Base-by-base conservation (phyloP, 371 early-diverging fungal species). In the Lichtheimia ramosa region DNA sequence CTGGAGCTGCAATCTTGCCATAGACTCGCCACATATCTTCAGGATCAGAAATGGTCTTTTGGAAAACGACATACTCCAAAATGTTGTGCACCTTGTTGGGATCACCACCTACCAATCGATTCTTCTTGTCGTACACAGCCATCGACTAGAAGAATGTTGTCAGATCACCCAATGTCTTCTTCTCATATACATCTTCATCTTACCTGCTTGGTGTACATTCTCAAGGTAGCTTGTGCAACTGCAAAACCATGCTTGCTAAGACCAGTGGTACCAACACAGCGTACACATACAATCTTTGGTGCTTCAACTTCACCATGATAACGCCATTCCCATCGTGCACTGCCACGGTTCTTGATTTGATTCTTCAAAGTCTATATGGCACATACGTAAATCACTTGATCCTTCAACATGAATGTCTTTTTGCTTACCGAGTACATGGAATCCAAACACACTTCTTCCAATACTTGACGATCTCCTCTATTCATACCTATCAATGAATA, bases 1-100 rank as follows among this genome's bases (percentile, higher is more conserved):
- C 76, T 13, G 83, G 75, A 6, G 81, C 71, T 12, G 86, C 75
- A 16, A 87, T 64, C 69, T 90, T 90, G 62, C 89, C 88, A 59
- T 87, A 88, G 25, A 91, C 81, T 56, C 73, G 73, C 92, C 92
- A 91, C 52, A 83, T 81, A 52, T 86, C 84, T 34, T 77, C 81
- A 21, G 83, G 77, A 54, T 88, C 81, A 10, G 84, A 79, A 41
- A 89, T 76, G 12, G 84, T 76, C 56, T 87, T 74, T 69, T 91
- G 92, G 72, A 89, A 87, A 5, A 90, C 89, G 51, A 87, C 74
- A 58, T 88, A 87, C 65, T 90, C 91, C 27, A 75, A 66, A 12
- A 89, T 78, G 41, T 76, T 82, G 48, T 82, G 82, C 14, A 82
- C 62, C 62, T 83, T 85, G 61, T 82, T 74, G 43, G 80, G 77